Conservation (phyloP, 164 flowering plant species). For the Vitis cinerea region DNA sequence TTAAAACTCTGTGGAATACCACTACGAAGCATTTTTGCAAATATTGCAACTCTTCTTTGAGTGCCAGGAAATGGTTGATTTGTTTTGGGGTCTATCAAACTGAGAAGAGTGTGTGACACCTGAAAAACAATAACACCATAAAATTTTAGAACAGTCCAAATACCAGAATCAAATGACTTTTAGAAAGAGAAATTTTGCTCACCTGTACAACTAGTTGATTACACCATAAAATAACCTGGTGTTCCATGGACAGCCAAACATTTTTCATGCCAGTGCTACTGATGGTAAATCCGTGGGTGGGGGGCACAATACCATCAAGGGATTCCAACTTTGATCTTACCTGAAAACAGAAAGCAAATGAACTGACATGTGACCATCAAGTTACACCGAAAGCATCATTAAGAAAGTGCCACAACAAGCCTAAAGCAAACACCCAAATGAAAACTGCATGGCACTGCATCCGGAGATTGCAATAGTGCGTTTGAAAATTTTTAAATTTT, state of each 20-base stretch:
- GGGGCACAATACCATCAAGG: conserved; percentile 90
- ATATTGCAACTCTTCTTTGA: conserved; percentile 59
- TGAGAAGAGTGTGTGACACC: conserved; percentile 95
- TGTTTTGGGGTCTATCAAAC: conserved; percentile 72
- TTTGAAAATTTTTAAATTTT: background rate
- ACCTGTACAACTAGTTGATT: conserved; percentile 97
- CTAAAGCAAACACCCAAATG: background rate
- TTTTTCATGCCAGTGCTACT: conserved; percentile 83
- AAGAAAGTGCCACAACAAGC: background rate
- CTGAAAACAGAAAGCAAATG: conserved; percentile 33
- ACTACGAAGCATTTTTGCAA: conserved; percentile 83
- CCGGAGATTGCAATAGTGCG: background rate
- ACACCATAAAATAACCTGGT: conserved; percentile 97
- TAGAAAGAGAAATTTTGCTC: conserved; percentile 21
- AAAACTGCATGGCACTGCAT: background rate
- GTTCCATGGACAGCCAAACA: conserved; percentile 99
- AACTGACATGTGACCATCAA: background rate
- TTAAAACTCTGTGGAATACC: conserved; percentile 65
- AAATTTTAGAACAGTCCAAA: conserved; percentile 16
- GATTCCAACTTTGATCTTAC: conserved; percentile 83
- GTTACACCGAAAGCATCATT: too few species aligned
- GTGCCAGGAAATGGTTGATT: conserved; percentile 64
- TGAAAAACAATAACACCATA: conserved; percentile 26
- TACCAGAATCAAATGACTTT: background rate
- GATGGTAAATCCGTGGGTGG: conserved; percentile 83